A percentile compares a stretch with the other conserved stretches of the same genome.
phyloP scores from a whole-genome alignment of 176 grass and related monocot species.

The Poa pratensis region DNA sequence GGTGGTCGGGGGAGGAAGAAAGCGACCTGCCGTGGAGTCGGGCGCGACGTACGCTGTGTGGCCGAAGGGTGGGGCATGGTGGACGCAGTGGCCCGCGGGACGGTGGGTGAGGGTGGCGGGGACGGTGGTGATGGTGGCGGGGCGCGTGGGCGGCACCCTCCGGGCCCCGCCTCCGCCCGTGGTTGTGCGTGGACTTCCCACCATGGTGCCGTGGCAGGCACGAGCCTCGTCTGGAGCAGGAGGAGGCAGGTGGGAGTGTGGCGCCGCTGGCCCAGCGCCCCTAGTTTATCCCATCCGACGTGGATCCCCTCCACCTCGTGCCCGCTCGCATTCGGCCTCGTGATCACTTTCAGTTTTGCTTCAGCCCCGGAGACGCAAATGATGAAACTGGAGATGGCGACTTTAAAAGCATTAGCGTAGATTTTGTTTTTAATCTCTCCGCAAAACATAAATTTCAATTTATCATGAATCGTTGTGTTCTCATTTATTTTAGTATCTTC shows the following conservation, averaged over 20 bases:
- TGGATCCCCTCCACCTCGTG: neutral
- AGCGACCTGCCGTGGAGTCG: neutral
- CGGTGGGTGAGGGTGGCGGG: neutral
- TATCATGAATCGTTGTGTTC: no score
- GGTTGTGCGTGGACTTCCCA: conserved; percentile 28
- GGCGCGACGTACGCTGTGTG: neutral
- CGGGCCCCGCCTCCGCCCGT: neutral
- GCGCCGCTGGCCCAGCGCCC: neutral
- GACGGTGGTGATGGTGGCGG: neutral
- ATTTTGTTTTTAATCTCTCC: no score
- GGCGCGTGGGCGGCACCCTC: conserved; percentile 52
- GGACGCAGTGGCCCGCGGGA: neutral
- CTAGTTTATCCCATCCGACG: neutral
- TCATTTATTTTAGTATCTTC: no score
- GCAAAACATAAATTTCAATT: no score
- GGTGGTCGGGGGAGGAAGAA: neutral
- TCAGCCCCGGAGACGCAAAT: no score
- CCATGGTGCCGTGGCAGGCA: conserved; percentile 9
- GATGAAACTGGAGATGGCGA: no score
- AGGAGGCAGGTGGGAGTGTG: neutral
- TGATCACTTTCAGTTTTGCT: no score
- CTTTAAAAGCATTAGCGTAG: no score
- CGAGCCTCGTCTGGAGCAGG: conserved; percentile 6
- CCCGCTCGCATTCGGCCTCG: no score
- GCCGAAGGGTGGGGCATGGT: neutral